phyloP scores from a whole-genome alignment of 306 rosid species.

The Prunus armeniaca region DNA sequence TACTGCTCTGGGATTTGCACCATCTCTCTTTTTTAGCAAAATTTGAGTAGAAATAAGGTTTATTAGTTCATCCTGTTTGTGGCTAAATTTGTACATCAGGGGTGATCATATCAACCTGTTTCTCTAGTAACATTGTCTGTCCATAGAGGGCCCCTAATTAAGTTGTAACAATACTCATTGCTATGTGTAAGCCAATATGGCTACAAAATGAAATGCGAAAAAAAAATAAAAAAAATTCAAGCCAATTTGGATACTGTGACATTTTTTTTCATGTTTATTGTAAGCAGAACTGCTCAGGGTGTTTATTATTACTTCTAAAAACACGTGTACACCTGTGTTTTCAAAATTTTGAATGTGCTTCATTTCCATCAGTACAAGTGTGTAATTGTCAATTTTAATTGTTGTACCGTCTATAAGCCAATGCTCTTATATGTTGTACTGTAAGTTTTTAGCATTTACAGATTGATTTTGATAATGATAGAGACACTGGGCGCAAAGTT shows the following conservation, averaged over 20 bases:
- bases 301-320: no score
- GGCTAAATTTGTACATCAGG: not conserved
- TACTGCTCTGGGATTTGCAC: not conserved
- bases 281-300: not conserved
- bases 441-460: slow-evolving; percentile 22
- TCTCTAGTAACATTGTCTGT: not conserved
- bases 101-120: not conserved
- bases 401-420: not conserved
- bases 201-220: not conserved
- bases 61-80: not conserved
- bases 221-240: not conserved
- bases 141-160: not conserved
- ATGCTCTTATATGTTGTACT: slow-evolving; percentile 6
- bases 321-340: not conserved
- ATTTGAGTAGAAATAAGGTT: not conserved
- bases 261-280: not conserved
- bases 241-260: not conserved
- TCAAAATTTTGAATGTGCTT: not conserved
- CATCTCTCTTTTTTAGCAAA: not conserved
- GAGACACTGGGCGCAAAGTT: slow-evolving; percentile 94
- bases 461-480: slow-evolving; percentile 35
- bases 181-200: not conserved
- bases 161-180: not conserved
- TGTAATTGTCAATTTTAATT: not conserved
- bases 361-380: not conserved